Base-by-base conservation (phyloP, 2,329 filamentous ascomycete genomes). In the Xenosphaeropsis pyriputrescens region DNA sequence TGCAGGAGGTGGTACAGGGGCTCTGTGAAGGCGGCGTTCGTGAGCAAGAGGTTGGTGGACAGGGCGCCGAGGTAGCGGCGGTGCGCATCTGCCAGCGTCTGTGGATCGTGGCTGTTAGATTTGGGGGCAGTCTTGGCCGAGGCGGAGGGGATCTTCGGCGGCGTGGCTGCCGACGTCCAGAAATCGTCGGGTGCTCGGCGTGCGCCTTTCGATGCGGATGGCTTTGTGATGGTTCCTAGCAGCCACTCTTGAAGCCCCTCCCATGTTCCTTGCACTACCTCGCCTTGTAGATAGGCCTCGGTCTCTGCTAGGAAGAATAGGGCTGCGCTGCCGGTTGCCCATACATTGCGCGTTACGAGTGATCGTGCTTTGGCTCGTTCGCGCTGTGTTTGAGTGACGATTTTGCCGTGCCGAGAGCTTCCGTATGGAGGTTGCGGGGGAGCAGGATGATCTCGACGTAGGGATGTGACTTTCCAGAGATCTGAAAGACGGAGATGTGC, bases 241-340 rank as follows among this genome's bases (percentile, higher is more conserved):
- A 93, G 64, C 85, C 88, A 95, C 12, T 59, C 56, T 38, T 81
- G 72, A 48, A 96, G 88, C 37, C 82, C 76, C 13, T 79, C 71
- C 75, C 86, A 95, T 2, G 85, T 77, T 22, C 78, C 77, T 42
- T 78, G 74, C 12, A 95, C 79, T 6, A 96, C 79, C 52, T 94
- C 86, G 1, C 83, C 85, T 56, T 95, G 89, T 33, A 96, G 75
- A 50, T 93, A 96, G 3, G 76, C 76, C 47, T 89, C 82, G 12
- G 85, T 79, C 54, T 95, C 88, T 0, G 83, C 85, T 3, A 96
- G 66, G 47, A 96, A 82, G 60, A 94, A 95, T 4, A 93, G 73
- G 2, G 85, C 80, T 2, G 86, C 83, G 51, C 83, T 86, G 47
- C 82, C 80, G 0, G 85, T 93, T 0, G 86, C 89, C 91, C 91